Evolutionary conservation across 805 yeast genomes (phyloP), one percentile per base, ranked within the genome.

Genomic region (Kodamaea kaohsiungensis): DNA sequence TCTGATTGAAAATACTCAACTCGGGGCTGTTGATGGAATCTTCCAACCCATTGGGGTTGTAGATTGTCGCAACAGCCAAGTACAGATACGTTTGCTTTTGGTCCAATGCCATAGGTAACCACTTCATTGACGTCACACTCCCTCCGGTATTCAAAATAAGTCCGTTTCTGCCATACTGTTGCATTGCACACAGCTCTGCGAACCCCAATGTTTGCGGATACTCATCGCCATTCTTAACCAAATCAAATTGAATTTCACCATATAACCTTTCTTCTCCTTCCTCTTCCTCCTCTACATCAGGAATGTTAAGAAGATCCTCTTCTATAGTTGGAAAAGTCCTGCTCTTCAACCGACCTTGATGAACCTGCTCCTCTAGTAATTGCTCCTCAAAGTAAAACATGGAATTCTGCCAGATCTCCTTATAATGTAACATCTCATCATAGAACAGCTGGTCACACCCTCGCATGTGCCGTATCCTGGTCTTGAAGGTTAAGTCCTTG

Each of bases 31-130:
- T 65, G 15, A 70, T 56, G 12, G 55, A 45, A 16, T 59, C 62
- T 2, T 60, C 53, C 1, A 66, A 49, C 2, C 68, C 71, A 0
- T 58, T 54, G 1, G 64, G 59, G 43, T 62, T 59, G 53, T 77
- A 73, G 1, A 85, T 71, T 0, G 82, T 63, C 0, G 85, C 68
- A 0, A 83, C 78, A 0, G 87, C 89, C 45, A 86, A 61, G 55
- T 73, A 77, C 53, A 78, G 82, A 7, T 53, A 49, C 6, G 53
- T 16, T 19, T 43, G 58, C 1, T 56, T 30, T 1, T 46, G 51
- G 19, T 56, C n/a, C 56, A 58, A 22, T 37, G 66, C 51, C 53
- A 57, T 65, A 0, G 71, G 74, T 5, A 76, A 59, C 90, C 90
- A 86, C 8, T 79, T 77, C 54, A 80, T 61, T 17, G 82, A 79